phyloP scores from a whole-genome alignment of 116 monocot genomes.

The Phalaenopsis hybrid region DNA sequence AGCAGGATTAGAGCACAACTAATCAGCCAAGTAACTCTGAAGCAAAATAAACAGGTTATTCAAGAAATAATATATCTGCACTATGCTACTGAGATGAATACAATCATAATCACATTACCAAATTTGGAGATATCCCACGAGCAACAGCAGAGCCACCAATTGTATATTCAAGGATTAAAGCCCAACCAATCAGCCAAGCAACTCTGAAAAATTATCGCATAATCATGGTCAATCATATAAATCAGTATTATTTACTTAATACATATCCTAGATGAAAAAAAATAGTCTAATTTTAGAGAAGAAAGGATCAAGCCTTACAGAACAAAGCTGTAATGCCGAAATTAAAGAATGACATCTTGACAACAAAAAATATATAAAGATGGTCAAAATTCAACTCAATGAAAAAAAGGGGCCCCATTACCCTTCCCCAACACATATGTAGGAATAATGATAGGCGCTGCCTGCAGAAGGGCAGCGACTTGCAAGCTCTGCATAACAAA shows the following conservation, averaged over 20 bases:
- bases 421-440: slow-evolving; percentile 99
- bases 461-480: slow-evolving; percentile 99
- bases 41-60: background rate
- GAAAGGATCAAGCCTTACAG: background rate
- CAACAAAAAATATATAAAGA: background rate
- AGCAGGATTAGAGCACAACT: background rate
- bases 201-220: slow-evolving; percentile 35
- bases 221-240: background rate
- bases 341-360: background rate
- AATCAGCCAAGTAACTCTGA: background rate
- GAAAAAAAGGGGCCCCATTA: slow-evolving; percentile 18
- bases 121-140: slow-evolving; percentile 87
- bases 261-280: background rate
- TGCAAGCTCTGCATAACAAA: slow-evolving; percentile 98
- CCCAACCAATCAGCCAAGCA: slow-evolving; percentile 99
- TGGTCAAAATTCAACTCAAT: background rate
- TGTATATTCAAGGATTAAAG: slow-evolving; percentile 92
- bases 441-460: slow-evolving; percentile 98
- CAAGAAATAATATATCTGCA: slow-evolving; percentile 4
- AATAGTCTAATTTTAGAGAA: background rate
- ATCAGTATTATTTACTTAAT: background rate
- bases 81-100: slow-evolving; percentile 1
- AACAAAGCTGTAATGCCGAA: background rate
- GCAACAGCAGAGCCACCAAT: slow-evolving; percentile 98
- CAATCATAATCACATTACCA: slow-evolving; percentile 36